phyloP scores from a whole-genome alignment of 2,329 filamentous ascomycete genomes.

The Pezicula carpinea region DNA sequence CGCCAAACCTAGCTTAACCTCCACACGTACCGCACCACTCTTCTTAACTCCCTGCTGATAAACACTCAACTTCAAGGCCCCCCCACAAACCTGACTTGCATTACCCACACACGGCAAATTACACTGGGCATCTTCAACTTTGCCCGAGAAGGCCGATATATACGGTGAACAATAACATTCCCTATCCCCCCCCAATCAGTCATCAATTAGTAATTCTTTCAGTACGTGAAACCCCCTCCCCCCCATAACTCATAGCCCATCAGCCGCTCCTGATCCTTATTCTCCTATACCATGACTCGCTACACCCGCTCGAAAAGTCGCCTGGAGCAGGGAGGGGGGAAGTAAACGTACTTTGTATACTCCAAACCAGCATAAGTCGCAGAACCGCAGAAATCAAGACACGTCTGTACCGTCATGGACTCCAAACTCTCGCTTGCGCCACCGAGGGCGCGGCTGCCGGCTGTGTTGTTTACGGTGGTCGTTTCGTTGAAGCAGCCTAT shows the following conservation, averaged over 20 bases:
- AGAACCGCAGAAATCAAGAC: slow-evolving; percentile 16
- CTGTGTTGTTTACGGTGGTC: slow-evolving; percentile 15
- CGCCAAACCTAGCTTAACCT: slow-evolving; percentile 7
- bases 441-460: slow-evolving; percentile 15
- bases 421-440: slow-evolving; percentile 11
- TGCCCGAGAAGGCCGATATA: slow-evolving; percentile 41
- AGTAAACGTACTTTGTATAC: slow-evolving; percentile 21
- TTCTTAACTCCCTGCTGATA: slow-evolving; percentile 28
- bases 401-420: slow-evolving; percentile 20
- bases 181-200: slow-evolving; percentile 25
- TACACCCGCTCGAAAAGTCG: too few relatives aligned
- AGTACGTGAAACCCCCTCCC: neutral
- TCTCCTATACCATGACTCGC: too few relatives aligned
- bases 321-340: neutral
- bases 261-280: too few relatives aligned
- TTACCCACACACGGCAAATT: slow-evolving; percentile 50
- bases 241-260: neutral
- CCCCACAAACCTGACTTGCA: slow-evolving; percentile 47
- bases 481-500: slow-evolving; percentile 37
- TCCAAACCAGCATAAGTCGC: slow-evolving; percentile 22
- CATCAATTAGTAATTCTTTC: neutral
- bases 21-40: slow-evolving; percentile 12
- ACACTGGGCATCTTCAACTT: slow-evolving; percentile 44
- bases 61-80: slow-evolving; percentile 43
- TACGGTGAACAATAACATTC: slow-evolving; percentile 57